phyloP scores from a whole-genome alignment of 1,284 basidiomycete genomes.

The Tylopilus orsonianus region DNA sequence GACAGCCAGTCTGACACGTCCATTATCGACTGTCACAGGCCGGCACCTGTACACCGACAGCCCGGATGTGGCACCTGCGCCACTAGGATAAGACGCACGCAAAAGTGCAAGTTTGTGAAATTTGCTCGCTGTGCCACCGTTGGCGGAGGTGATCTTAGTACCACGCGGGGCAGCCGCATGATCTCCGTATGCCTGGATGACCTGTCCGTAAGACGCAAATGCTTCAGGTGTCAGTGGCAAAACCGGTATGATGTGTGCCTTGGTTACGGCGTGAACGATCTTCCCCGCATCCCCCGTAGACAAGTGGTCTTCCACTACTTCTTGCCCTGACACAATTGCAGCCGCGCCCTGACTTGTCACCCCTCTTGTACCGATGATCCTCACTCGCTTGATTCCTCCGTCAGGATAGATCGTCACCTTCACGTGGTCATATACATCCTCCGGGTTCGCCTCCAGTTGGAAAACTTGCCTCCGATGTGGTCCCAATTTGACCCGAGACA shows the following conservation, averaged over 20 bases:
- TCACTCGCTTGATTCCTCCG: conserved; percentile 91
- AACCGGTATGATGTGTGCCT: conserved; percentile 51
- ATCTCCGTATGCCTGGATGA: conserved; percentile 81
- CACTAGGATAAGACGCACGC: conserved; percentile 60
- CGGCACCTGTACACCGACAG: conserved; percentile 77
- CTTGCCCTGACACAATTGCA: conserved; percentile 7
- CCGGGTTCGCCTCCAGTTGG: conserved; percentile 66
- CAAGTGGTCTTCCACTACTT: conserved; percentile 7
- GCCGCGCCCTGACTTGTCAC: conserved; percentile 11
- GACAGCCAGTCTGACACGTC: conserved; percentile 52
- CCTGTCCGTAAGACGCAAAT: conserved; percentile 81
- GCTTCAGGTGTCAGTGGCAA: conserved; percentile 80
- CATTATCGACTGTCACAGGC: conserved; percentile 53
- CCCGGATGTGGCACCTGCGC: conserved; percentile 54
- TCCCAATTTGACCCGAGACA: conserved; percentile 80
- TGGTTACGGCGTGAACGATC: conserved; percentile 12
- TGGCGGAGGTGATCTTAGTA: conserved; percentile 75
- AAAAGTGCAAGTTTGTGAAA: conserved; percentile 83
- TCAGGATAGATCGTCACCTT: conserved; percentile 91
- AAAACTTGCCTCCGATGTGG: conserved; percentile 91
- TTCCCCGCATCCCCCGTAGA: conserved; percentile 1
- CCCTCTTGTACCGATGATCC: conserved; percentile 72
- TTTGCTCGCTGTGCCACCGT: conserved; percentile 86
- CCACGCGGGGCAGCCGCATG: conserved; percentile 63
- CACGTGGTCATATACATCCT: conserved; percentile 76